Base-by-base conservation (phyloP, 2,329 filamentous ascomycete species). In the Colletotrichum coccodes region DNA sequence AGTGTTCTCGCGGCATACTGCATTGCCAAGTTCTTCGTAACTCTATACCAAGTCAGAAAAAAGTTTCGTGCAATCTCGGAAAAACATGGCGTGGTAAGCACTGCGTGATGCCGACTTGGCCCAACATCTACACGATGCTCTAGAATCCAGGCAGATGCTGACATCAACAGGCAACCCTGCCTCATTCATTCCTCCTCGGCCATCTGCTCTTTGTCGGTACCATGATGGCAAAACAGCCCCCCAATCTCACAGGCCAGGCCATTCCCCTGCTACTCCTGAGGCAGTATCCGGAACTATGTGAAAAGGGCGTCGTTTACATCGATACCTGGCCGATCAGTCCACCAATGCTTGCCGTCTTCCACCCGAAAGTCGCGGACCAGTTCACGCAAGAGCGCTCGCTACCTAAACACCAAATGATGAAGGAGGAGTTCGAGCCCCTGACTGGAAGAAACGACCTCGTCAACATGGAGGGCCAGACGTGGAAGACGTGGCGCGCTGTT, bases 371-470 rank as follows among this genome's bases (percentile, higher is more conserved):
- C 1, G 71, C 73, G 6, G 66, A 68, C 6, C 75, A 77, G 53
- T 74, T 76, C 60, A 75, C 70, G 12, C 73, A 74, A 32, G 72
- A 75, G 1, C 59, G 71, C 12, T 71, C 71, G 6, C 44, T 72
- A 16, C 68, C 64, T 12, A 75, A 75, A 32, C 67, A 75, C 23
- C 64, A 76, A 18, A 76, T 79, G 58, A 75, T 79, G 60, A 80
- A 72, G 49, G 61, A 69, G 6, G 54, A 73, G n/a, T 59, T 76
- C 12, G 63, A 71, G 11, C 79, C 78, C 1, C 60, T 81, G 8
- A 79, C 78, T 4, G 71, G 71, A 28, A 75, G 73, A 28, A 53
- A 72, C 7, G 80, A 82, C 59, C 68, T 82, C 0, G 63, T 78
- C 4, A 75, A 74, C 4, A 73, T 73, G 47, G 76, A 80, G 11